A percentile compares a stretch with the other conserved stretches of the same genome.
These are phyloP conservation scores for Solanum chiquidenum DNA, from an alignment of 257 asterid species.

Conservation along the genomic window DNA sequence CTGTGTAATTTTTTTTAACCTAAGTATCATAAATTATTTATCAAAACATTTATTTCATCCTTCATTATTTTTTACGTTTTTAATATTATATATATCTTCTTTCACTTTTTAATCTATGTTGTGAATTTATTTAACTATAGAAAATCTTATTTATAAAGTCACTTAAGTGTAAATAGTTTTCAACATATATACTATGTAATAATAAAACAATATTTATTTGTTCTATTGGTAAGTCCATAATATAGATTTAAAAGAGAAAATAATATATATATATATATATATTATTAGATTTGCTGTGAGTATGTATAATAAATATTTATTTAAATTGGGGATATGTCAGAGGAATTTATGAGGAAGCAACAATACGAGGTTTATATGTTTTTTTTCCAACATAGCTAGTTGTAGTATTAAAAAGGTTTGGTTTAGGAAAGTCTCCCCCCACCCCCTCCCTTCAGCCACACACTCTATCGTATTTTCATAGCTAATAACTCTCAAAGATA, in stretches of 20 bases:
- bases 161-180: not conserved
- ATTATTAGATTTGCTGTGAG: not conserved
- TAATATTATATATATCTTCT: too few relatives aligned
- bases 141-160: not conserved
- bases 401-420: not conserved
- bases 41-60: too few relatives aligned
- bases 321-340: not conserved
- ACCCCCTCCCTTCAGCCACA: not conserved
- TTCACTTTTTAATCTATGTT: not conserved
- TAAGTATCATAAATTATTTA: too few relatives aligned
- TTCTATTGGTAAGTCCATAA: not conserved
- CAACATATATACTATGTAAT: not conserved
- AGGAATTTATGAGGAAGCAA: not conserved
- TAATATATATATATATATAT: too few relatives aligned
- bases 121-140: not conserved
- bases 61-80: too few relatives aligned
- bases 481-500: too few relatives aligned
- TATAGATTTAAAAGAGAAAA: not conserved
- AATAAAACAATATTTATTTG: too few relatives aligned
- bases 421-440: not conserved
- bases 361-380: not conserved
- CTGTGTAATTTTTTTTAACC: too few relatives aligned
- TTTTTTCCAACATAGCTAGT: not conserved
- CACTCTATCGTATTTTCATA: not conserved
- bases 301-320: not conserved